phyloP scores from a whole-genome alignment of 106 monocot genomes.

The Vanilla planifolia region DNA sequence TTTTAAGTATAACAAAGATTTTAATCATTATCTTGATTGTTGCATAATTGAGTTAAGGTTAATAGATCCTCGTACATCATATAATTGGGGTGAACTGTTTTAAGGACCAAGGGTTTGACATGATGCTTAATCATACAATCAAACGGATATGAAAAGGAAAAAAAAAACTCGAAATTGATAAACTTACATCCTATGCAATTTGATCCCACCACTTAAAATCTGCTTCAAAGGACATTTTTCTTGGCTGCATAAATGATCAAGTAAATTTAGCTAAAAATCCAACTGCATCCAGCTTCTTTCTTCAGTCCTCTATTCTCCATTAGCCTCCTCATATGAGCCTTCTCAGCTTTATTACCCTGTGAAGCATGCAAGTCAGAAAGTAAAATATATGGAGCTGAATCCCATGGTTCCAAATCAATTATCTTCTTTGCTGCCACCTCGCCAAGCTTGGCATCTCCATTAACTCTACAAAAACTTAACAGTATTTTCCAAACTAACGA shows the following conservation, averaged over 20 bases:
- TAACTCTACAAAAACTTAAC: conserved; percentile 29
- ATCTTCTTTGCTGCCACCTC: conserved; percentile 21
- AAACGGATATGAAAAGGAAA: background rate
- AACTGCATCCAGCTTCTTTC: conserved; percentile 31
- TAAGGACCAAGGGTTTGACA: too few species aligned
- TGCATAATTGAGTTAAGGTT: too few species aligned
- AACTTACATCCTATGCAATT: conserved; percentile 1
- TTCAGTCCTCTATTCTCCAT: conserved; percentile 27
- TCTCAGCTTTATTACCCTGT: conserved; percentile 10
- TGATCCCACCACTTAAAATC: background rate
- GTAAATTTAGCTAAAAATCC: conserved; percentile 18
- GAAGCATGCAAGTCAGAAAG: conserved; percentile 32
- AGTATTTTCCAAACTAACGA: conserved; percentile 25
- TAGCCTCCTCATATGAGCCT: conserved; percentile 18
- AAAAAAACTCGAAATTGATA: background rate
- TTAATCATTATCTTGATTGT: too few species aligned
- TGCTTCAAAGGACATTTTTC: background rate
- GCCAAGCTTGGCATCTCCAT: conserved; percentile 27
- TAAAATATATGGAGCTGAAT: conserved; percentile 26
- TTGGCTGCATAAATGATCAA: background rate
- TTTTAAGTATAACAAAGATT: too few species aligned
- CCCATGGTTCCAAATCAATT: conserved; percentile 20
- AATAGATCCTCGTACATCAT: too few species aligned
- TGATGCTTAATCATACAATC: too few species aligned
- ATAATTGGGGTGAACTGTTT: too few species aligned